phyloP scores from a whole-genome alignment of 176 grass and related monocot species.

The Aegilops speltoides region DNA sequence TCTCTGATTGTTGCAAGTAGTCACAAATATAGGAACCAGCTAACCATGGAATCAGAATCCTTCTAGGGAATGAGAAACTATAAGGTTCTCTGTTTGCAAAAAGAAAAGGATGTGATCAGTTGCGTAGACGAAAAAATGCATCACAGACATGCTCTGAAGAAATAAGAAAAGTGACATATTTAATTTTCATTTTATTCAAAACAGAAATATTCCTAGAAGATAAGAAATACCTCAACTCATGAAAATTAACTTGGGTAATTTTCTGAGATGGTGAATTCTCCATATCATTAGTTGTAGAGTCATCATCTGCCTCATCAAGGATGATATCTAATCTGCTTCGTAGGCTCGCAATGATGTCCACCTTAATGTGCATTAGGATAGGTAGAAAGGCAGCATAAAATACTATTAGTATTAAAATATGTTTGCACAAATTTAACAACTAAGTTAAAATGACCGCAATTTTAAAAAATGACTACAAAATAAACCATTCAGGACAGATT shows the following conservation, averaged over 20 bases:
- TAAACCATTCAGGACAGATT: background rate
- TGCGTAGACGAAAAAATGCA: background rate
- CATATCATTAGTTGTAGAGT: constrained; percentile 10
- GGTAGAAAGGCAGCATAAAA: constrained; percentile 9
- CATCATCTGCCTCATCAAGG: constrained; percentile 73
- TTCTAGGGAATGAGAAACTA: constrained; percentile 71
- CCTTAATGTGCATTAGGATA: constrained; percentile 34
- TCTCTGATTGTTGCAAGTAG: constrained; percentile 76
- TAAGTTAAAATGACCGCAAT: background rate
- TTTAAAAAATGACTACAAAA: background rate
- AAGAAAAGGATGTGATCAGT: background rate
- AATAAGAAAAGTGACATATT: background rate
- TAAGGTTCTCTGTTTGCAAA: constrained; percentile 63
- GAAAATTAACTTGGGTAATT: constrained; percentile 51
- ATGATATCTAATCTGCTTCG: constrained; percentile 83
- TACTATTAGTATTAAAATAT: background rate
- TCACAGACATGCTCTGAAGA: background rate
- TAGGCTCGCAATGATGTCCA: constrained; percentile 67
- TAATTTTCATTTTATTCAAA: background rate
- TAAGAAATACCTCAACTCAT: constrained; percentile 66
- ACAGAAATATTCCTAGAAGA: background rate
- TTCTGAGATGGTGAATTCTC: constrained; percentile 47
- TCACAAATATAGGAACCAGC: constrained; percentile 65
- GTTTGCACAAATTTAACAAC: background rate
- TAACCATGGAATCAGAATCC: constrained; percentile 80